Conservation (phyloP, 257 asterid genomes). For the Solanum appendiculatum region DNA sequence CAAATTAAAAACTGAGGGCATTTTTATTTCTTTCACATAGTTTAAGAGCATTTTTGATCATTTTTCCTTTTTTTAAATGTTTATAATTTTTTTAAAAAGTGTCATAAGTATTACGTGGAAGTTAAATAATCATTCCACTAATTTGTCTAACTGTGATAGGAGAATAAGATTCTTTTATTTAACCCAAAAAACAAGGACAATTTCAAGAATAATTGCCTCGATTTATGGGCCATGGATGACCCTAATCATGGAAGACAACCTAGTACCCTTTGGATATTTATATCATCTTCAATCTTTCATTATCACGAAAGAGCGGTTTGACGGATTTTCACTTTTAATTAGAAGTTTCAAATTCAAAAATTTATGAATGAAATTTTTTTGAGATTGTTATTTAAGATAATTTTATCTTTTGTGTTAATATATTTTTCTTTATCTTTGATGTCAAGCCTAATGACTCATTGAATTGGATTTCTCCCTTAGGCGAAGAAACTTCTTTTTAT, state of each 20-base stretch:
- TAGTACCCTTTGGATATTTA: neutral
- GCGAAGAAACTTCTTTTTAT: too few species aligned
- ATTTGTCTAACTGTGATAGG: neutral
- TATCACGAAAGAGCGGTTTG: neutral
- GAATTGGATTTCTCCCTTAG: too few species aligned
- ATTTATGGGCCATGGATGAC: neutral
- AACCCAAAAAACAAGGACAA: neutral
- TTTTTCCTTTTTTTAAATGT: too few species aligned
- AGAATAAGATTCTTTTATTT: neutral
- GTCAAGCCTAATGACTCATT: too few species aligned
- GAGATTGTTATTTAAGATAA: too few species aligned
- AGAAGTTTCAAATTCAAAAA: rapidly evolving
- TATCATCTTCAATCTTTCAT: neutral
- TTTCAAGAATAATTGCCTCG: neutral
- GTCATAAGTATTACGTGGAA: neutral
- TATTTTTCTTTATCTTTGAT: too few species aligned
- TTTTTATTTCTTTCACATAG: too few species aligned
- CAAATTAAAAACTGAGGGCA: too few species aligned
- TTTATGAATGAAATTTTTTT: too few species aligned
- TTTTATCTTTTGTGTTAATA: too few species aligned
- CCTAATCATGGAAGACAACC: neutral
- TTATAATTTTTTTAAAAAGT: neutral
- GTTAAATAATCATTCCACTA: neutral
- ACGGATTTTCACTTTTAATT: neutral
- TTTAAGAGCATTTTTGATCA: too few species aligned